Base-by-base conservation (phyloP, 1,284 basidiomycete genomes). In the Psilocybe mexicana region DNA sequence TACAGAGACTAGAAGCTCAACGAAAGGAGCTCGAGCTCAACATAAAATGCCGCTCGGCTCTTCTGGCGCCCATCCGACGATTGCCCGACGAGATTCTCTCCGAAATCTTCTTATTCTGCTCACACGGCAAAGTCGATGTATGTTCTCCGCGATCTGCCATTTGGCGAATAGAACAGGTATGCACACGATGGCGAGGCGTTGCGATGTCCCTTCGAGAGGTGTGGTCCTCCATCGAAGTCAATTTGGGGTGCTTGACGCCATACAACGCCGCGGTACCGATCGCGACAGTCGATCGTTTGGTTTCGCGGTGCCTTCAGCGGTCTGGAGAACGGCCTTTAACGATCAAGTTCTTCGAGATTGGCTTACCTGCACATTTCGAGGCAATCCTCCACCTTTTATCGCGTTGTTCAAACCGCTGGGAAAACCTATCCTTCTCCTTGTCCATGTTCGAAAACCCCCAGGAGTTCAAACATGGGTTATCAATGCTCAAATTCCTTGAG, bases 141-240 rank as follows among this genome's bases (percentile, higher is more conserved):
- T 61, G 60, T 24, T 43, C 28, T 25, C 60, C 60, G 3, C 28
- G 43, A 10, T 57, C 57, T 26, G 60, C 53, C 26, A 28, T 50
- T 3, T 61, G 60, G 60, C 50, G 51, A 36, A 40, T 61, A 2
- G 60, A 59, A 40, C 55, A 43, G 43, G 60, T 61, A 14, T 61
- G 57, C 40, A 54, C 54, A 43, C 48, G 54, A 30, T 61, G 60
- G 60, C 24, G n/a, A 35, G 35, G 53, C 24, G 35, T 61, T 14
- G 51, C 48, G 1, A 35, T 38, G 10, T 57, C 55, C 6, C 53
- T 54, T 0, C 53, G 23, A 14, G 36, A 45, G 25, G 30, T 61
- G 12, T 61, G 60, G 60, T 51, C 44, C 2, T 51, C 57, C 28
- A 54, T 61, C 14, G 60, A 61, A 47, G 50, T 61, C 18, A 56